phyloP scores from a whole-genome alignment of 1,284 basidiomycete species.

The Cryptococcus maquisensis region DNA sequence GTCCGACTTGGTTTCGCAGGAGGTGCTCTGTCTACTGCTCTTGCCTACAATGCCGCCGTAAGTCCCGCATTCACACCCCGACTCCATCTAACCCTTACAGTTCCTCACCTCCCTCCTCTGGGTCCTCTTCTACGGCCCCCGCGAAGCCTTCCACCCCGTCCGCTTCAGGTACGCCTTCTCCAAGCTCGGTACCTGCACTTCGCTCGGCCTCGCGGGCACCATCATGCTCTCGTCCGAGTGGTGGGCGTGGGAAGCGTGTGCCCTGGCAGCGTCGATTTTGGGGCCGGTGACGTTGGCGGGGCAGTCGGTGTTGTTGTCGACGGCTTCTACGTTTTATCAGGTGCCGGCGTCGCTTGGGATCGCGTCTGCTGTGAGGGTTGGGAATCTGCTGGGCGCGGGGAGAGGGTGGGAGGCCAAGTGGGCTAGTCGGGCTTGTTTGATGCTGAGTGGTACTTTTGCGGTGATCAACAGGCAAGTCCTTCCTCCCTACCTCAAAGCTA shows the following conservation, averaged over 20 bases:
- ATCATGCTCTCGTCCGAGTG: slow-evolving; percentile 51
- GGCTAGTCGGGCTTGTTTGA: slow-evolving; percentile 59
- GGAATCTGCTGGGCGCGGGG: slow-evolving; percentile 72
- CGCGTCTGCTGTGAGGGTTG: slow-evolving; percentile 78
- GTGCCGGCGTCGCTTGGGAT: slow-evolving; percentile 76
- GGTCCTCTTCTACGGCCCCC: slow-evolving; percentile 67
- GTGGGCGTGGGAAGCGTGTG: slow-evolving; percentile 50
- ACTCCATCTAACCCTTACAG: slow-evolving; percentile 11
- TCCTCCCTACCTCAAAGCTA: background rate
- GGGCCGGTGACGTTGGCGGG: slow-evolving; percentile 54
- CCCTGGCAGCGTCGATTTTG: slow-evolving; percentile 45
- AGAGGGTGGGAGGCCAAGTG: slow-evolving; percentile 64
- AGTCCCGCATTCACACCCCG: slow-evolving; percentile 10
- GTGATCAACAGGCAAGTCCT: slow-evolving; percentile 58
- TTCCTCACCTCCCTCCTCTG: slow-evolving; percentile 61
- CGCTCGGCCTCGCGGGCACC: slow-evolving; percentile 68
- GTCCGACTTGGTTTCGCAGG: slow-evolving; percentile 86
- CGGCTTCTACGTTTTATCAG: slow-evolving; percentile 72
- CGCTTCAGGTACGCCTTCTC: slow-evolving; percentile 60
- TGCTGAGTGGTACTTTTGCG: slow-evolving; percentile 60
- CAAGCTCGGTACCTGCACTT: slow-evolving; percentile 66
- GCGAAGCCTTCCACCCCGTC: slow-evolving; percentile 80
- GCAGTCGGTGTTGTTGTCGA: slow-evolving; percentile 53
- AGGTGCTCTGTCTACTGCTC: slow-evolving; percentile 82
- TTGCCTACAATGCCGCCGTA: slow-evolving; percentile 81